Base-by-base conservation (phyloP, 495 filamentous ascomycete genomes). In the Bacidia rubella region DNA sequence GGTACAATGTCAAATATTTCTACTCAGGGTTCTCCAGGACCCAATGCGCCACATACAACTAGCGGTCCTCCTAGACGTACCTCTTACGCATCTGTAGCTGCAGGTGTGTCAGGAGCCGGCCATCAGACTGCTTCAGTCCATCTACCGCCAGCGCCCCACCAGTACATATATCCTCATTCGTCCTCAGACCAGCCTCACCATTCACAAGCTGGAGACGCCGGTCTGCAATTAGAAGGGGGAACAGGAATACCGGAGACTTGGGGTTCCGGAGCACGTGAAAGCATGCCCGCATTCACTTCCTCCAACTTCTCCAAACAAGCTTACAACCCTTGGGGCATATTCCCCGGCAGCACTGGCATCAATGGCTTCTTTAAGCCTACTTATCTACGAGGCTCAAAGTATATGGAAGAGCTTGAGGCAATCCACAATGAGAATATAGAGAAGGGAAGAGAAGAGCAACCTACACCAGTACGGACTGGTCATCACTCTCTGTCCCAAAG, bases 71-170 rank as follows among this genome's bases (percentile, higher is more conserved):
- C 41, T 44, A 68, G 73, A 56, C 70, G 71, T 54, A 75, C 71
- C 24, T 93, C 88, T 27, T 93, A 94, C 73, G 86, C 88, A 45
- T 87, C 87, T 49, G 84, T 89, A 47, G 77, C 84, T 48, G 83
- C 87, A 27, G 85, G 86, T 51, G 29, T 50, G 29, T 4, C 47
- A 38, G 47, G 25, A 21, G 15, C 27, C 3, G 26, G 25, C 69
- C 81, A 60, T 72, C 75, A 55, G 58, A 56, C 57, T 43, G 47
- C 55, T 68, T 60, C 49, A 62, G 70, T 22, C 68, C 74, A 40
- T 74, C 61, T 59, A 66, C 60, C 76, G 69, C 53, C 68, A 12
- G n/a, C 47, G 26, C 10, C 47, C 17, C 64, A 67, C 76, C 39
- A 68, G 66, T 52, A 63, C 70, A 56, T 25, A 70, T 75, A 56